These are phyloP conservation scores for Ceriops zippeliana DNA, from an alignment of 345 rosid species.

Conservation along the genomic window DNA sequence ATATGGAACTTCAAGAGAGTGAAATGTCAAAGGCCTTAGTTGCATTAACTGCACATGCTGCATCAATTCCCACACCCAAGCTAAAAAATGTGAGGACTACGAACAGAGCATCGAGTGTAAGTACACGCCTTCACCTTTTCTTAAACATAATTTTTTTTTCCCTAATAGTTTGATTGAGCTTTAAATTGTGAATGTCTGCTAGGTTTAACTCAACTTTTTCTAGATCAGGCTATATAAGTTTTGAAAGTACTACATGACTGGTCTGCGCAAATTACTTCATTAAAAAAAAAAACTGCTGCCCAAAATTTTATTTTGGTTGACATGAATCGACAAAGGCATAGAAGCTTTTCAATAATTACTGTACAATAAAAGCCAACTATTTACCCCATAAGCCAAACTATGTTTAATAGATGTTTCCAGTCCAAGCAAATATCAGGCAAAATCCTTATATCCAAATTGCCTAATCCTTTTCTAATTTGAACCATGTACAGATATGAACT, in stretches of 20 bases:
- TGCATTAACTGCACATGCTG: conserved; percentile 36
- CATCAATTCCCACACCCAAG: conserved; percentile 41
- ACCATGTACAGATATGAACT: conserved; percentile 39
- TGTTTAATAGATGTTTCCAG: background rate
- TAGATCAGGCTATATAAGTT: too few species aligned
- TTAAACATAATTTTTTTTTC: background rate
- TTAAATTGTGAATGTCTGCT: too few species aligned
- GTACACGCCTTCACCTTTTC: background rate
- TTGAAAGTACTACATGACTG: too few species aligned
- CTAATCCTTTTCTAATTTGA: conserved; percentile 6
- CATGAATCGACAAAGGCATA: too few species aligned
- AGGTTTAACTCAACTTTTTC: too few species aligned
- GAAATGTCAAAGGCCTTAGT: conserved; percentile 45
- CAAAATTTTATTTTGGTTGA: background rate
- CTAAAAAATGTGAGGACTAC: conserved; percentile 31
- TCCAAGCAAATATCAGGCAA: background rate
- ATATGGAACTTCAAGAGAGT: conserved; percentile 21
- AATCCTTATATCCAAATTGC: background rate
- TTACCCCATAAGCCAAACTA: background rate
- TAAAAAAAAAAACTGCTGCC: background rate
- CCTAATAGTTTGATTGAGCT: background rate
- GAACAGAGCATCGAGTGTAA: conserved; percentile 20
- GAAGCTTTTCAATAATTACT: too few species aligned
- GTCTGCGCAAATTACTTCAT: too few species aligned
- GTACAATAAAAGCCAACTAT: background rate